A percentile compares a stretch with the other conserved stretches of the same genome.
Conservation (phyloP, 352 stramenopile genomes). For the Phytophthora pseudosyringae region DNA sequence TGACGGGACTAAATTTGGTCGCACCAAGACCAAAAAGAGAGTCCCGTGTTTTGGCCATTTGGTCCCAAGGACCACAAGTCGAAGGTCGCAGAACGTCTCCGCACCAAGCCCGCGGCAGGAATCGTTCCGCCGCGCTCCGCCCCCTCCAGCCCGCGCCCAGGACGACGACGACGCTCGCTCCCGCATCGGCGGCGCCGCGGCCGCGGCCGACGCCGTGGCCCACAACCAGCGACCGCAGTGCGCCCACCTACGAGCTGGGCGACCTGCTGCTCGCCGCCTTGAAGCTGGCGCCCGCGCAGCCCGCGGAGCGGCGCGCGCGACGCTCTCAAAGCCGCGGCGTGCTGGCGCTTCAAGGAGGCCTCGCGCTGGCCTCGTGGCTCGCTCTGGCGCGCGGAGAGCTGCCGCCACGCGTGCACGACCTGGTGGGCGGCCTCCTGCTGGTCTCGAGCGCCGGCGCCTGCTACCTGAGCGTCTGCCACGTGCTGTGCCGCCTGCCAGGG, state of each 20-base stretch:
- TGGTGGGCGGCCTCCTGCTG: slow-evolving; percentile 63
- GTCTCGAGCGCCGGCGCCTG: slow-evolving; percentile 50
- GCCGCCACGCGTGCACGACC: slow-evolving; percentile 46
- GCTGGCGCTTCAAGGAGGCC: slow-evolving; percentile 36
- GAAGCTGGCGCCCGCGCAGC: slow-evolving; percentile 20
- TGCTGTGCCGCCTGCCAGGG: slow-evolving; percentile 32
- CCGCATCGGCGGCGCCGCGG: not conserved
- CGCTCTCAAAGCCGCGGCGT: slow-evolving; percentile 37
- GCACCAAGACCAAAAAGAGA: not conserved
- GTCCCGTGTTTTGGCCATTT: too few relatives aligned
- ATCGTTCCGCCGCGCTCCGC: not conserved
- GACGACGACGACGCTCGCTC: slow-evolving; percentile 13
- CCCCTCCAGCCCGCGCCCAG: not conserved
- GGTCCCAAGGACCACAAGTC: not conserved
- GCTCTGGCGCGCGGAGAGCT: slow-evolving; percentile 38
- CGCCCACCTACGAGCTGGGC: slow-evolving; percentile 51
- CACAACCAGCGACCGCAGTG: slow-evolving; percentile 18
- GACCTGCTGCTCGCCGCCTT: slow-evolving; percentile 58
- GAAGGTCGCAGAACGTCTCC: slow-evolving; percentile 4
- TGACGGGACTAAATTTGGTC: slow-evolving; percentile 7
- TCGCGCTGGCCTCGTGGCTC: slow-evolving; percentile 38
- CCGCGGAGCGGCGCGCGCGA: not conserved
- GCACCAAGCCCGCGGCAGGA: slow-evolving; percentile 5
- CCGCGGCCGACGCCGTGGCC: slow-evolving; percentile 10
- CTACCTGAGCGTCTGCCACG: slow-evolving; percentile 60